phyloP scores from a whole-genome alignment of 108 stramenopile species.

The Conticribra weissflogii region DNA sequence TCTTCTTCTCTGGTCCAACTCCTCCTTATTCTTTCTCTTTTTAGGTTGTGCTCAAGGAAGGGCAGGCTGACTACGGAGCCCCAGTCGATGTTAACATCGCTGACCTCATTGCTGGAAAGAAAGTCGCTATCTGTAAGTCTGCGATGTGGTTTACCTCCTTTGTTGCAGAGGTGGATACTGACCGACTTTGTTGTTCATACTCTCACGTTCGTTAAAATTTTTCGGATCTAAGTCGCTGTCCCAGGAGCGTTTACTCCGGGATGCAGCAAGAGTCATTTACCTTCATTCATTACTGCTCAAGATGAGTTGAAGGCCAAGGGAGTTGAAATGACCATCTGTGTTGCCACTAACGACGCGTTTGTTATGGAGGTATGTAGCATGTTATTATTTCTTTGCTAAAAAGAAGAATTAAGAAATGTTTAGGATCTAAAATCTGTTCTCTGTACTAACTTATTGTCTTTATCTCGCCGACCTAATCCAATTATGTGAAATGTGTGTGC shows the following conservation, averaged over 20 bases:
- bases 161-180: no score
- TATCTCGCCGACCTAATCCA: no score
- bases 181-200: no score
- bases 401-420: no score
- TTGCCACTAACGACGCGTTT: slow-evolving; percentile 88
- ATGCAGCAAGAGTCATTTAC: slow-evolving; percentile 86
- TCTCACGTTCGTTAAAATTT: no score
- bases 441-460: not conserved
- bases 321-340: slow-evolving; percentile 82
- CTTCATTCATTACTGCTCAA: slow-evolving; percentile 83
- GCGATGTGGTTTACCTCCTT: no score
- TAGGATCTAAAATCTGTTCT: slow-evolving; percentile 1
- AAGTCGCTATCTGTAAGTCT: slow-evolving; percentile 73
- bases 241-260: slow-evolving; percentile 90
- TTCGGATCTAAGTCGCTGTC: slow-evolving; percentile 83
- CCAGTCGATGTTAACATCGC: slow-evolving; percentile 57
- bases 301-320: slow-evolving; percentile 84
- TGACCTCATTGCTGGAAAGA: slow-evolving; percentile 79
- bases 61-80: slow-evolving; percentile 60
- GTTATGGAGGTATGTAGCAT: slow-evolving; percentile 75
- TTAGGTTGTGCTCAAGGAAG: slow-evolving; percentile 51
- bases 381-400: not conserved
- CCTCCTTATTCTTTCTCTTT: no score
- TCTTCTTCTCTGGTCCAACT: no score
- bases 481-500: no score